Conservation (phyloP, 2,329 filamentous ascomycete genomes). For the Epichloe uncinata region DNA sequence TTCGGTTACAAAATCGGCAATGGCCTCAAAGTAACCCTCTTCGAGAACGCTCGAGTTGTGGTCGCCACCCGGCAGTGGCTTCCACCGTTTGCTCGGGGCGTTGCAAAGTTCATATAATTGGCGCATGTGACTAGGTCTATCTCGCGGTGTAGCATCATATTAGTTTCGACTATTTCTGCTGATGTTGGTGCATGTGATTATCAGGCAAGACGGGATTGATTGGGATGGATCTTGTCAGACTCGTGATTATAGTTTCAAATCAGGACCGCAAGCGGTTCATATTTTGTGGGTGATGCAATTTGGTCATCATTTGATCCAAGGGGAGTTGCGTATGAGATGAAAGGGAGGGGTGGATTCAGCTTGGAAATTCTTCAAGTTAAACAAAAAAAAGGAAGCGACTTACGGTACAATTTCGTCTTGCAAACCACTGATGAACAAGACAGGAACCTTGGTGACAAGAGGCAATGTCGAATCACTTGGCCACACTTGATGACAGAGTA, state of each 20-base stretch:
- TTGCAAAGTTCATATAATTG: constrained; percentile 67
- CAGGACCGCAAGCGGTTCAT: constrained; percentile 35
- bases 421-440: constrained; percentile 80
- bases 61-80: constrained; percentile 71
- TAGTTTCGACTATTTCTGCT: constrained; percentile 8
- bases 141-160: constrained; percentile 7
- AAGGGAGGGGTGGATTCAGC: constrained; percentile 6
- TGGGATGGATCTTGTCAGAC: constrained; percentile 10
- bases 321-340: background rate
- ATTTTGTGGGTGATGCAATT: constrained; percentile 45
- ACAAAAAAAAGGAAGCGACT: constrained; percentile 26
- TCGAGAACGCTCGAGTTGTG: constrained; percentile 92
- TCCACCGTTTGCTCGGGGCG: constrained; percentile 71
- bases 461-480: constrained; percentile 71
- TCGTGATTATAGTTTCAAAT: constrained; percentile 29
- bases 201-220: constrained; percentile 5
- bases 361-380: background rate
- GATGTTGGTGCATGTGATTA: constrained; percentile 4
- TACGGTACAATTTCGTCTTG: constrained; percentile 95
- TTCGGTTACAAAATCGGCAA: constrained; percentile 60
- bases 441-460: constrained; percentile 66
- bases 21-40: constrained; percentile 80
- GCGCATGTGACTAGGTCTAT: constrained; percentile 76
- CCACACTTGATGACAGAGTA: constrained; percentile 93
- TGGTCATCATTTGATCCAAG: constrained; percentile 34